Conservation (phyloP, 2,329 filamentous ascomycete genomes). For the Fusarium odoratissimum region DNA sequence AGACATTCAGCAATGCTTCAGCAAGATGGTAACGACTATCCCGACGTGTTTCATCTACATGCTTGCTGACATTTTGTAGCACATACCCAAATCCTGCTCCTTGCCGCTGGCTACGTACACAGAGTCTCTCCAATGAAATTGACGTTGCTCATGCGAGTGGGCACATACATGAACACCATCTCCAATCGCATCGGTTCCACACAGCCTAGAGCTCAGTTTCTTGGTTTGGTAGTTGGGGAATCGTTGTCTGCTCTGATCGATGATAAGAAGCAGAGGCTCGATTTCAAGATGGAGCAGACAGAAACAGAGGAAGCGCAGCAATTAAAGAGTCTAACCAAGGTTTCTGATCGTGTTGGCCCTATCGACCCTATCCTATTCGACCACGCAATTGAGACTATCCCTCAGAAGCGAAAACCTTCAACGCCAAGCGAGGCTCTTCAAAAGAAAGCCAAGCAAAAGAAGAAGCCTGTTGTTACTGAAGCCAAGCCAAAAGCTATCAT, state of each 20-base stretch:
- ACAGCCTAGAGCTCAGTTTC: slow-evolving; percentile 78
- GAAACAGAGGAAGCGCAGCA: slow-evolving; percentile 77
- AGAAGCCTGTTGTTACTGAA: slow-evolving; percentile 45
- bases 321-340: slow-evolving; percentile 74
- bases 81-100: slow-evolving; percentile 81
- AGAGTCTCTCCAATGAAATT: slow-evolving; percentile 74
- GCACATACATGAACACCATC: slow-evolving; percentile 78
- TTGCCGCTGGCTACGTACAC: slow-evolving; percentile 81
- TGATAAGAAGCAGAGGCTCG: slow-evolving; percentile 77
- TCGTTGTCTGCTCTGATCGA: slow-evolving; percentile 72
- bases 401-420: slow-evolving; percentile 5
- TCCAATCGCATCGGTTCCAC: slow-evolving; percentile 87
- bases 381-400: neutral
- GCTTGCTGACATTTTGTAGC: slow-evolving; percentile 61
- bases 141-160: slow-evolving; percentile 75
- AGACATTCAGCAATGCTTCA: slow-evolving; percentile 85
- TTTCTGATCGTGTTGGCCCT: slow-evolving; percentile 72
- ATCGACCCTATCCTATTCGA: slow-evolving; percentile 61
- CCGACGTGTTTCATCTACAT: neutral
- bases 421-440: slow-evolving; percentile 5
- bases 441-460: slow-evolving; percentile 46
- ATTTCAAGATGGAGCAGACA: slow-evolving; percentile 86
- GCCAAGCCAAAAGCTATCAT: slow-evolving; percentile 62
- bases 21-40: slow-evolving; percentile 77
- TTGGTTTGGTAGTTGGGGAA: slow-evolving; percentile 90